phyloP scores from a whole-genome alignment of 2,329 filamentous ascomycete species.

The Herpotrichia juniperi region DNA sequence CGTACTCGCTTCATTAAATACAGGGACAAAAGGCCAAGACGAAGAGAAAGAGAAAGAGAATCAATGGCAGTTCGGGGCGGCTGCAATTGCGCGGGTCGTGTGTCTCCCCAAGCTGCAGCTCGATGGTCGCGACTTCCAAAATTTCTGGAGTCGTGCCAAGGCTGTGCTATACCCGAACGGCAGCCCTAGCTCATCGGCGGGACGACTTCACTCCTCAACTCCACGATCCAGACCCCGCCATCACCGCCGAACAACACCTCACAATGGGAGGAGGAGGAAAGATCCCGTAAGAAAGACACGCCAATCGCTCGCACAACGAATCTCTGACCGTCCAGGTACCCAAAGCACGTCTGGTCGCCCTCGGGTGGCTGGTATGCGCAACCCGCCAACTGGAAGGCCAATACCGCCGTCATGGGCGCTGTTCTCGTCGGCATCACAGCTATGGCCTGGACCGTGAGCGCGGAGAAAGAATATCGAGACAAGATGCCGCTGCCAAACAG shows the following conservation, averaged over 20 bases:
- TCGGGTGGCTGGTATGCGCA: slow-evolving; percentile 97
- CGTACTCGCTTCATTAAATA: slow-evolving; percentile 66
- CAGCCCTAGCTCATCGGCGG: slow-evolving; percentile 6
- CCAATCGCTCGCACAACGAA: slow-evolving; percentile 18
- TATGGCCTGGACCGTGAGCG: slow-evolving; percentile 73
- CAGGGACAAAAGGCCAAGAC: slow-evolving; percentile 16
- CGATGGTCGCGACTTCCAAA: slow-evolving; percentile 36
- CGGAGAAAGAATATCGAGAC: slow-evolving; percentile 73
- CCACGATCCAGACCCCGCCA: slow-evolving; percentile 19
- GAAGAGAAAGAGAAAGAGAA: slow-evolving; percentile 6
- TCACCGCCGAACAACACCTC: slow-evolving; percentile 64
- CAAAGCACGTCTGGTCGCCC: slow-evolving; percentile 99
- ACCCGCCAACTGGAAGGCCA: slow-evolving; percentile 91
- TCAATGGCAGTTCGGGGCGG: not conserved
- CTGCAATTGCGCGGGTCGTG: slow-evolving; percentile 20
- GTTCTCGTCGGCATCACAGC: slow-evolving; percentile 72
- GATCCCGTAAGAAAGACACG: slow-evolving; percentile 61
- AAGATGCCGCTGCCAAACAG: slow-evolving; percentile 77
- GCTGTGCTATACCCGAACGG: slow-evolving; percentile 11
- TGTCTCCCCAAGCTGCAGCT: slow-evolving; percentile 35
- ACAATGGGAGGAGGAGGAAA: slow-evolving; percentile 68
- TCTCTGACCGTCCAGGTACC: slow-evolving; percentile 69
- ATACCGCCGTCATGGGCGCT: slow-evolving; percentile 78
- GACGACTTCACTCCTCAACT: slow-evolving; percentile 23
- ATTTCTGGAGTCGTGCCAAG: slow-evolving; percentile 44